Evolutionary conservation across 2,329 filamentous ascomycete genomes (phyloP).

Genomic region (Colletotrichum sp.): DNA sequence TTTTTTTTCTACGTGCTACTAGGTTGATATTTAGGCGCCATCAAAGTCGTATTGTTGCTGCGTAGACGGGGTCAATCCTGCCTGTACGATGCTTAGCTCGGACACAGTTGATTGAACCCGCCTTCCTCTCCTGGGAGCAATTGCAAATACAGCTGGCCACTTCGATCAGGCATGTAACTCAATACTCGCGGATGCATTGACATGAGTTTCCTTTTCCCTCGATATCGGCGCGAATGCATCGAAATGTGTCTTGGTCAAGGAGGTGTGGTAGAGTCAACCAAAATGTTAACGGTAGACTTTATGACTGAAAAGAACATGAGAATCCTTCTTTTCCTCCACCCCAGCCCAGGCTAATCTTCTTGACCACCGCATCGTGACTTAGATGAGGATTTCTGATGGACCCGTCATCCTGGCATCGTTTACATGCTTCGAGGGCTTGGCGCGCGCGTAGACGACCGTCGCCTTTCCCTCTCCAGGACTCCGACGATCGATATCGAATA

Average conservation of each 20-base stretch:
- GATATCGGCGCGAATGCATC: neutral
- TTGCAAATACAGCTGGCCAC: neutral
- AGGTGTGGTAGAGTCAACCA: neutral
- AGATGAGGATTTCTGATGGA: too few relatives aligned
- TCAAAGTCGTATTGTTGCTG: neutral
- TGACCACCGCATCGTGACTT: too few relatives aligned
- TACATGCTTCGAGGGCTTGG: neutral
- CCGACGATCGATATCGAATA: neutral
- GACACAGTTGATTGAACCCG: neutral
- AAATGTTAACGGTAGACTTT: too few relatives aligned
- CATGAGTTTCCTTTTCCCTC: neutral
- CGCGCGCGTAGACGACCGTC: neutral
- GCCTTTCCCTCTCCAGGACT: neutral
- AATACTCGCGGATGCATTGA: neutral
- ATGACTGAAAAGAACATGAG: too few relatives aligned
- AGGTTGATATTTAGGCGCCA: neutral
- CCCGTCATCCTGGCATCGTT: neutral
- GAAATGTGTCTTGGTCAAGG: neutral
- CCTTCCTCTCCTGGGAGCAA: neutral
- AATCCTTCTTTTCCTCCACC: too few relatives aligned
- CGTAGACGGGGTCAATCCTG: neutral
- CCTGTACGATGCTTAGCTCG: neutral
- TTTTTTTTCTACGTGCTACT: rapidly evolving
- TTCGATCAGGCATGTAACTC: neutral
- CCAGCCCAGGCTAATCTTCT: too few relatives aligned